Conservation (phyloP, 768 basidiomycete species). For the Calvatia gigantea region DNA sequence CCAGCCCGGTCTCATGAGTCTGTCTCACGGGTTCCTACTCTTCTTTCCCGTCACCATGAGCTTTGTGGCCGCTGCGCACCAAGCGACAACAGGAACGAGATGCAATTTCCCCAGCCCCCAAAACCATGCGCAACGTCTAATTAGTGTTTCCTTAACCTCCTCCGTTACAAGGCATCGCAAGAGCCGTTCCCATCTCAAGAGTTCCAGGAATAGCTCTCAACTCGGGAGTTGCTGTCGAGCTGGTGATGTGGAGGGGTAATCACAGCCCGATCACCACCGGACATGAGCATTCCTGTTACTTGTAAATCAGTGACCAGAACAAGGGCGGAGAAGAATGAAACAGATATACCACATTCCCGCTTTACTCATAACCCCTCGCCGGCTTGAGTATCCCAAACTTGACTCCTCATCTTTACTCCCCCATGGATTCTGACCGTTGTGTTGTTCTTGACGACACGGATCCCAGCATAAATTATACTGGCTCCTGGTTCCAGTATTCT, state of each 20-base stretch:
- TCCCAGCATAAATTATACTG: slow-evolving; percentile 24
- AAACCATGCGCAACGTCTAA: too few relatives aligned
- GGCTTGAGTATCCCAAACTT: not conserved
- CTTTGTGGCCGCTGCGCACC: not conserved
- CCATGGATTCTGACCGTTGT: slow-evolving; percentile 13
- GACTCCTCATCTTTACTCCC: not conserved
- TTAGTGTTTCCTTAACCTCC: too few relatives aligned
- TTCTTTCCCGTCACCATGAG: not conserved
- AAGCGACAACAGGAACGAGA: too few relatives aligned
- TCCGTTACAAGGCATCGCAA: too few relatives aligned
- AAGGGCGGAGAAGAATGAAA: too few relatives aligned
- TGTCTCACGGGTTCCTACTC: not conserved
- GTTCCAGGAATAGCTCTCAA: not conserved
- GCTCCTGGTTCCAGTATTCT: slow-evolving; percentile 26
- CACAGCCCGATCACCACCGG: too few relatives aligned
- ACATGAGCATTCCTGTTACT: too few relatives aligned
- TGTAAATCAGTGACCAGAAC: not conserved
- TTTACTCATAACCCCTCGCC: not conserved
- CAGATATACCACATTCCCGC: too few relatives aligned
- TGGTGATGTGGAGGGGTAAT: not conserved
- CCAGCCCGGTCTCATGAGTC: not conserved
- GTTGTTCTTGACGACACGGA: slow-evolving; percentile 34
- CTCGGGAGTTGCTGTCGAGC: not conserved
- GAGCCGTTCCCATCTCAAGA: too few relatives aligned
- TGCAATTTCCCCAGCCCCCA: too few relatives aligned